Evolutionary conservation across 208 protist species (phyloP), one percentile per base, ranked within the genome.

Genomic region (Leishmania arabica): DNA sequence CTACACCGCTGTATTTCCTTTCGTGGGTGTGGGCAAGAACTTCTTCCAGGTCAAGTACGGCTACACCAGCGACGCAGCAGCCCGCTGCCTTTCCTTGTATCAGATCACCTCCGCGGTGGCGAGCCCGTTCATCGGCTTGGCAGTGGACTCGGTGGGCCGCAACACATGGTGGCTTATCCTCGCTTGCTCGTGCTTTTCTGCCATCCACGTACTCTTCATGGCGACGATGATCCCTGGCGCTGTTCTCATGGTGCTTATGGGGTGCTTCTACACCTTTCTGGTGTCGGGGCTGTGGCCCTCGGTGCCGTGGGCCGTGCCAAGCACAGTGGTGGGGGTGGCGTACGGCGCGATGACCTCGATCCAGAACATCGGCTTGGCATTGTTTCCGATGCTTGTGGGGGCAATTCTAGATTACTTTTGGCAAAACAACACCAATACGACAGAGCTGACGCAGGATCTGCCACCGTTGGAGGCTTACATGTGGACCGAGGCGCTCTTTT

Each of bases 301-400:
- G 7, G 82, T 98, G 72, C 90, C 95, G 7, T 95, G 86, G 85
- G 87, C 88, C 6, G 91, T 98, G 15, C 81, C 81, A 1, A 87
- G 89, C 72, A 89, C 95, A 68, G 78, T 93, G 34, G 86, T 97
- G 13, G 95, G 93, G 21, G 86, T 97, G 8, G 90, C 97, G 24
- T 98, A 97, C 72, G 97, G 97, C 51, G 83, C 93, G 65, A 98
- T 98, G 95, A 98, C 95, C 11, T 89, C 95, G 13, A 81, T 97
- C 42, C 95, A 98, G 82, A 98, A 98, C 78, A 91, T 93, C 70
- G 94, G 94, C 21, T 80, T 97, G n/a, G 92, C 92, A 9, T 77
- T 86, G 4, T 93, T 97, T 68, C 91, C 94, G 0, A 88, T 93
- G 66, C 74, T 91, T 49, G 87, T 93, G 49, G 95, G 94, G 21